Evolutionary conservation across 306 rosid species (phyloP).

Genomic region (Dryas drummondii): DNA sequence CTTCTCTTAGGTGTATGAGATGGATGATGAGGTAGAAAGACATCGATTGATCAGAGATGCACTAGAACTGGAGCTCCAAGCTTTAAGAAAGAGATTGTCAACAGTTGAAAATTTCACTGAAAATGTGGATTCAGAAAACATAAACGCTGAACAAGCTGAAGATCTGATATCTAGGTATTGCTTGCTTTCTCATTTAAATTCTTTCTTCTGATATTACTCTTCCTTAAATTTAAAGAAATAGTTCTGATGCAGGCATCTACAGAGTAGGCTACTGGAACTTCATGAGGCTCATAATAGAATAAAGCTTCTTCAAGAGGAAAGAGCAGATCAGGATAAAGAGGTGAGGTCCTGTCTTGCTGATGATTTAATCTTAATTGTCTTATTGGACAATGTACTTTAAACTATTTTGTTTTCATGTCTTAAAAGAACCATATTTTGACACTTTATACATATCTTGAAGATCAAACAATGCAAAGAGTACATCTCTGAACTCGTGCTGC

Average conservation of each 20-base stretch:
- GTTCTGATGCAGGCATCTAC: conserved; percentile 51
- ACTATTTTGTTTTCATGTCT: neutral
- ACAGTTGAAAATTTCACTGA: conserved; percentile 53
- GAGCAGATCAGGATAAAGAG: conserved; percentile 63
- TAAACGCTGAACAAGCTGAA: conserved; percentile 41
- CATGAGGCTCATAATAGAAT: conserved; percentile 61
- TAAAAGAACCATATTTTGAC: conserved; percentile 26
- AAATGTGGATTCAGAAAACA: conserved; percentile 46
- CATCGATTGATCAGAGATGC: conserved; percentile 72
- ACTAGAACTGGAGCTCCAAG: conserved; percentile 69
- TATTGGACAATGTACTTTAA: conserved; percentile 10
- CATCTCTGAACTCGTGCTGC: conserved; percentile 78
- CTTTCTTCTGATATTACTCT: conserved; percentile 14
- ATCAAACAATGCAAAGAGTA: conserved; percentile 78
- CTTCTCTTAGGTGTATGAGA: conserved; percentile 62
- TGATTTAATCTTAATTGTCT: conserved; percentile 2
- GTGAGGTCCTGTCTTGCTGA: conserved; percentile 38
- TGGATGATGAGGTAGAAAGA: conserved; percentile 83
- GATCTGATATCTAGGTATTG: conserved; percentile 58
- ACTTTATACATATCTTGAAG: conserved; percentile 40
- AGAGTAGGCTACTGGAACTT: conserved; percentile 48
- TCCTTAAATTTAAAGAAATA: conserved; percentile 12
- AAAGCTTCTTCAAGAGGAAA: conserved; percentile 84
- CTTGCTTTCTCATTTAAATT: conserved; percentile 29
- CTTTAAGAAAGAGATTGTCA: conserved; percentile 62